Evolutionary conservation across 1,139 yeast species (phyloP).

Genomic region (Hansenula lynferdii): DNA sequence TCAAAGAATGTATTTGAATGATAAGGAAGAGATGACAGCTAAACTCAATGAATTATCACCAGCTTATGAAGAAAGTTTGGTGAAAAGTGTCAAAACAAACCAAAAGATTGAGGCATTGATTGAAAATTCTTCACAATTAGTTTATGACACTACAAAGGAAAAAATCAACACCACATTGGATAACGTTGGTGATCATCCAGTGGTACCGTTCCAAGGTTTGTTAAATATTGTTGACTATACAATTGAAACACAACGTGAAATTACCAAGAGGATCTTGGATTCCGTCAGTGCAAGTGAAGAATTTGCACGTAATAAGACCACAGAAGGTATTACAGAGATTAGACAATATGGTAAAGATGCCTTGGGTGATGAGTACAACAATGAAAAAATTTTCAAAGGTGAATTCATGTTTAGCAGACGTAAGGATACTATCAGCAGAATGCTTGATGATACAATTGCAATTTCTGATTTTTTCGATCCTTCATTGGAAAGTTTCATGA

Average conservation of each 20-base stretch:
- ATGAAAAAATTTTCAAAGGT: constrained; percentile 65
- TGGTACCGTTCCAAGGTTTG: constrained; percentile 58
- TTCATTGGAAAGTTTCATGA: constrained; percentile 49
- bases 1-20: constrained; percentile 46
- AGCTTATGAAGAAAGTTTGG: constrained; percentile 48
- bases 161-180: constrained; percentile 50
- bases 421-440: constrained; percentile 57
- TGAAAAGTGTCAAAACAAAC: constrained; percentile 47
- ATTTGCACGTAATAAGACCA: constrained; percentile 58
- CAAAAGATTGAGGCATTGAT: constrained; percentile 59
- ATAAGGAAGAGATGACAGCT: constrained; percentile 37
- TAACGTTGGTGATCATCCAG: constrained; percentile 52
- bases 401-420: constrained; percentile 81
- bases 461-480: constrained; percentile 76
- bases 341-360: constrained; percentile 55
- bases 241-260: constrained; percentile 57
- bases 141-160: constrained; percentile 56
- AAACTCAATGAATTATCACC: constrained; percentile 62
- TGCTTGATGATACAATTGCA: constrained; percentile 55
- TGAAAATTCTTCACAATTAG: constrained; percentile 54
- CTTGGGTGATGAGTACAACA: constrained; percentile 50
- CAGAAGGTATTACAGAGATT: constrained; percentile 55
- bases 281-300: constrained; percentile 66
- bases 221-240: constrained; percentile 71
- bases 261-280: constrained; percentile 58